Evolutionary conservation across 148 eudicot genomes (phyloP).

Genomic region (Arctostaphylos glauca): DNA sequence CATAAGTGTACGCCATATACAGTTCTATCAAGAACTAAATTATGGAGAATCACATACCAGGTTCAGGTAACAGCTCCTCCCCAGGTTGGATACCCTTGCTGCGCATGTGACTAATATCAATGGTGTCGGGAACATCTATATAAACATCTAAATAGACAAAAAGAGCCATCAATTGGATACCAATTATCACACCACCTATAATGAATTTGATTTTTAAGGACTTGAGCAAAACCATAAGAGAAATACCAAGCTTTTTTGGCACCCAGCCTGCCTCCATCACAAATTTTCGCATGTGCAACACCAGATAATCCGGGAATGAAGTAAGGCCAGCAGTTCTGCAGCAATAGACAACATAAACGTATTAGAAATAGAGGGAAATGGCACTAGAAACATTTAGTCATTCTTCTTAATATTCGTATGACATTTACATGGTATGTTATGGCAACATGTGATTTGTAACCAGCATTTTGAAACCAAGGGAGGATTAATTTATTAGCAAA

Average conservation of each 20-base stretch:
- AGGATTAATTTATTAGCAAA: background rate
- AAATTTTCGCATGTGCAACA: slow-evolving; percentile 96
- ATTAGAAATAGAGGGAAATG: background rate
- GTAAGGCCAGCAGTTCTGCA: slow-evolving; percentile 87
- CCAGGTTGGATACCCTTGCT: slow-evolving; percentile 94
- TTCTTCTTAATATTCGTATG: background rate
- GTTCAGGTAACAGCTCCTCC: slow-evolving; percentile 94
- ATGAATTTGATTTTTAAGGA: slow-evolving; percentile 5
- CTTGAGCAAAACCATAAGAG: background rate
- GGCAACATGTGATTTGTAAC: background rate
- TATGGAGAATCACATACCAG: slow-evolving; percentile 37
- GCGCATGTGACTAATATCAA: slow-evolving; percentile 89
- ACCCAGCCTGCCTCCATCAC: slow-evolving; percentile 99
- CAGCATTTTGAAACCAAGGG: background rate
- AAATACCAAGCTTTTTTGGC: slow-evolving; percentile 88
- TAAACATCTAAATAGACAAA: slow-evolving; percentile 67
- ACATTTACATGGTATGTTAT: background rate
- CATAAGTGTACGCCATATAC: background rate
- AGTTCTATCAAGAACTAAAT: slow-evolving; percentile 2
- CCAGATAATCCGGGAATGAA: slow-evolving; percentile 96
- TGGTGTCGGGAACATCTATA: slow-evolving; percentile 88
- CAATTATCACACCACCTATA: background rate
- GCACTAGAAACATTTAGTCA: background rate
- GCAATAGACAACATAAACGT: background rate
- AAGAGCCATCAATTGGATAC: slow-evolving; percentile 4